A percentile compares a stretch with the other conserved stretches of the same genome.
phyloP scores from a whole-genome alignment of 371 early-diverging fungal species.

The Mucor circinelloides region DNA sequence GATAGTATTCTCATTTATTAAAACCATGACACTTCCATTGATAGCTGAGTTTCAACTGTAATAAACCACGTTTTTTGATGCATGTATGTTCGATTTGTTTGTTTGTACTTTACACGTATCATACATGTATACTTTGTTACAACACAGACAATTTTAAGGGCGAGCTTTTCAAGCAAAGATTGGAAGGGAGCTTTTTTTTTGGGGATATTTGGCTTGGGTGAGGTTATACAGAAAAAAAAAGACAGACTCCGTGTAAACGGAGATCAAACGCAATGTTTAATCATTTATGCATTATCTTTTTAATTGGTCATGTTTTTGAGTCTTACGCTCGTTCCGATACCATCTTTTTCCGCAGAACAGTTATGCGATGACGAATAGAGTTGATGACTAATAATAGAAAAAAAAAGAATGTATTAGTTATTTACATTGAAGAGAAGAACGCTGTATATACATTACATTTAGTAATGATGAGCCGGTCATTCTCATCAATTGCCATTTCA shows the following conservation, averaged over 20 bases:
- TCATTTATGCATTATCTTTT: neutral
- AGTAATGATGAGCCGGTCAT: conserved; percentile 58
- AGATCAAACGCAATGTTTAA: conserved; percentile 1
- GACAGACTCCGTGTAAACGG: neutral
- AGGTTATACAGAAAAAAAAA: neutral
- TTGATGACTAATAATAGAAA: conserved; percentile 38
- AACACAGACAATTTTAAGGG: conserved; percentile 11
- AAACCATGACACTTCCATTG: neutral
- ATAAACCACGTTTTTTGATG: neutral
- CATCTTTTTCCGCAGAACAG: conserved; percentile 41
- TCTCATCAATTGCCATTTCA: conserved; percentile 56
- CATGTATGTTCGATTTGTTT: neutral
- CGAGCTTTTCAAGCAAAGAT: neutral
- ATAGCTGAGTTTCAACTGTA: conserved; percentile 14
- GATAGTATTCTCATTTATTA: neutral
- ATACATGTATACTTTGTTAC: neutral
- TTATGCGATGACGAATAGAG: conserved; percentile 50
- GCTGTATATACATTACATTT: conserved; percentile 50
- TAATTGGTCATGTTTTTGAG: conserved; percentile 16
- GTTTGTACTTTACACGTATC: neutral
- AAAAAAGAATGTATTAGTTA: neutral
- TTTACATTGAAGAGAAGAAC: neutral
- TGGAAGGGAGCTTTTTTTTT: neutral
- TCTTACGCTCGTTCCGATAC: conserved; percentile 19
- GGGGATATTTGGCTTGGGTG: neutral